Base-by-base conservation (phyloP, 2,329 filamentous ascomycete species). In the Curvularia eragrostidis region DNA sequence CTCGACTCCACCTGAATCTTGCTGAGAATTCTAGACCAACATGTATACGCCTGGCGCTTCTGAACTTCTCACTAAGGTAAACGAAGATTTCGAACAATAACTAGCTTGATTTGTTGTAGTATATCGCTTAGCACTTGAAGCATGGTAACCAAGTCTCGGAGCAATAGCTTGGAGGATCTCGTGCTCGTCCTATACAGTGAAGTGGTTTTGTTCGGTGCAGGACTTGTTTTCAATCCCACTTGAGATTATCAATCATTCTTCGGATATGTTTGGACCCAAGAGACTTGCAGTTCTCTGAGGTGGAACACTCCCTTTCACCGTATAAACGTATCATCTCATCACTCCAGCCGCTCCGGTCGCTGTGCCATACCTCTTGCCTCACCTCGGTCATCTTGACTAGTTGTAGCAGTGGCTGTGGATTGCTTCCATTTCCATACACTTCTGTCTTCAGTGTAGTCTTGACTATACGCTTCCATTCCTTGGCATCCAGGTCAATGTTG, bases 381-480 rank as follows among this genome's bases (percentile, higher is more conserved):
- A 73, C 56, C 62, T 80, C 77, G 63, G 80, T 74, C 52, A 75
- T 69, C 23, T 74, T 65, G 4, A 80, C 56, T 18, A 82, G 53
- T 2, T 65, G 67, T 44, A 73, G 56, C 9, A 83, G 61, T 13
- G 73, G 66, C 23, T 32, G 54, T 8, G 59, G 57, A 47, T 77
- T 64, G 55, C 64, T 62, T 9, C 73, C 69, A 1, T 70, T 74
- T 0, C 80, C 80, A 7, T 77, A 43, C 1, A 83, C 67, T 63
- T 82, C 80, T 1, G 75, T 76, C 52, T 71, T 77, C 23, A 83
- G 70, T n/a, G 79, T 79, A 49, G 77, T 78, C 64, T 80, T 80
- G 3, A 77, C 77, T 47, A 83, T 59, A 8, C 49, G 66, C 36
- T 66, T 73, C 80, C 81, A 83, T 49, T 83, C 80, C 0, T 61